These are phyloP conservation scores for Dendrostoma leiphaemia DNA, from an alignment of 2,329 filamentous ascomycete genomes.

Conservation along the genomic window DNA sequence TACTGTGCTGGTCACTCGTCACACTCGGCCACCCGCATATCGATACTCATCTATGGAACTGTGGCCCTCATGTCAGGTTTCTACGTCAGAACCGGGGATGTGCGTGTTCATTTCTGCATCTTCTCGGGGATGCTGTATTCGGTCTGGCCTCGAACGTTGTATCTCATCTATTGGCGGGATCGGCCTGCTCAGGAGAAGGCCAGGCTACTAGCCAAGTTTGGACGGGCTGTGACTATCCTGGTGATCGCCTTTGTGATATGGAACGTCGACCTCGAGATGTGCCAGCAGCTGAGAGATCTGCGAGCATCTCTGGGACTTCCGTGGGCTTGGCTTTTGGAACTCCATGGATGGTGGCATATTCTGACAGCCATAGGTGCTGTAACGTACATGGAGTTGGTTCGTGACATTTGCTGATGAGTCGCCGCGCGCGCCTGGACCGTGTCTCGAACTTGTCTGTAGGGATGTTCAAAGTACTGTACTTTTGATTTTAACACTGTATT, in stretches of 20 bases:
- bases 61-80: conserved; percentile 40
- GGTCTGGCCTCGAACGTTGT: conserved; percentile 31
- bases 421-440: no score
- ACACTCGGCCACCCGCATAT: conserved; percentile 28
- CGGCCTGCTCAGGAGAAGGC: conserved; percentile 26
- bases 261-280: conserved; percentile 55
- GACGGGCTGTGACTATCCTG: conserved; percentile 32
- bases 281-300: conserved; percentile 42
- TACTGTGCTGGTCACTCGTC: conserved; percentile 42
- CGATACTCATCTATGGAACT: conserved; percentile 37
- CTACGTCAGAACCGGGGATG: conserved; percentile 40
- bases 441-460: no score
- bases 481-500: no score
- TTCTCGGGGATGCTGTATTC: conserved; percentile 33
- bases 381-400: conserved; percentile 34
- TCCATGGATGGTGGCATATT: conserved; percentile 67
- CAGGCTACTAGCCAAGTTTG: conserved; percentile 25
- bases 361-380: conserved; percentile 55
- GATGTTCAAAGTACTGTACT: no score
- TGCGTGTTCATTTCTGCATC: conserved; percentile 40
- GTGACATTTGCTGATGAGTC: no score
- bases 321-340: conserved; percentile 53
- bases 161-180: conserved; percentile 31
- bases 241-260: conserved; percentile 50
- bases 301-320: conserved; percentile 49